Evolutionary conservation across 2,329 filamentous ascomycete genomes (phyloP).

Genomic region (Apiospora sp.): DNA sequence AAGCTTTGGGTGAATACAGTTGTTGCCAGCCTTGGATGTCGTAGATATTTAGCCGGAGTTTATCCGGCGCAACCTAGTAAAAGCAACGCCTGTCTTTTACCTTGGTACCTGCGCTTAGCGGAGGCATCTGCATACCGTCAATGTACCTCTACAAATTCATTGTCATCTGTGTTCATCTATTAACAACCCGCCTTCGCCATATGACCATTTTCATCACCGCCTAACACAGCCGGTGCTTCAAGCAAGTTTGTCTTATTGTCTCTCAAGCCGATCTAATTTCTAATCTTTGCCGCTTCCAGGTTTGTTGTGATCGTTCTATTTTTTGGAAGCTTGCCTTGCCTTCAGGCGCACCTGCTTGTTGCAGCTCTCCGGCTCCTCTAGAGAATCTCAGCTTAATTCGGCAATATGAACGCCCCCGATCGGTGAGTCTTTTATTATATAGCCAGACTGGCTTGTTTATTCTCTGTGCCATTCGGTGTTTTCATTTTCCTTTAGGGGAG

Average conservation of each 20-base stretch:
- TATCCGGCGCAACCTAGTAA: not conserved
- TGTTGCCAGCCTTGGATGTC: not conserved
- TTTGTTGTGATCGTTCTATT: not conserved
- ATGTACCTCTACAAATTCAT: constrained; percentile 16
- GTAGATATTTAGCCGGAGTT: not conserved
- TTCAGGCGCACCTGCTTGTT: not conserved
- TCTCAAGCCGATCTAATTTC: not conserved
- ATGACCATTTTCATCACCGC: constrained; percentile 4
- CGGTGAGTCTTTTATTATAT: constrained; percentile 9
- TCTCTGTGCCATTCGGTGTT: no score
- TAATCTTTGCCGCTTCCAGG: not conserved
- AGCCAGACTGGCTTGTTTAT: not conserved
- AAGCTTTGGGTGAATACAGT: not conserved
- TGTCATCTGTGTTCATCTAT: not conserved
- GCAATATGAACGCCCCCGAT: constrained; percentile 27
- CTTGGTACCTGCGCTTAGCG: constrained; percentile 1
- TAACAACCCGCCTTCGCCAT: not conserved
- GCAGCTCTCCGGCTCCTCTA: not conserved
- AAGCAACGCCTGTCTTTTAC: not conserved
- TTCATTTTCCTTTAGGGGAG: not conserved
- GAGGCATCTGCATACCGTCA: not conserved
- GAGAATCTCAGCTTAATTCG: not conserved
- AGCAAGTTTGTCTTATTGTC: not conserved
- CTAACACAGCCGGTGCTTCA: not conserved
- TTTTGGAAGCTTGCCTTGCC: not conserved